Evolutionary conservation across 495 filamentous ascomycete species (phyloP).

Genomic region (Penicillium subrubescens): DNA sequence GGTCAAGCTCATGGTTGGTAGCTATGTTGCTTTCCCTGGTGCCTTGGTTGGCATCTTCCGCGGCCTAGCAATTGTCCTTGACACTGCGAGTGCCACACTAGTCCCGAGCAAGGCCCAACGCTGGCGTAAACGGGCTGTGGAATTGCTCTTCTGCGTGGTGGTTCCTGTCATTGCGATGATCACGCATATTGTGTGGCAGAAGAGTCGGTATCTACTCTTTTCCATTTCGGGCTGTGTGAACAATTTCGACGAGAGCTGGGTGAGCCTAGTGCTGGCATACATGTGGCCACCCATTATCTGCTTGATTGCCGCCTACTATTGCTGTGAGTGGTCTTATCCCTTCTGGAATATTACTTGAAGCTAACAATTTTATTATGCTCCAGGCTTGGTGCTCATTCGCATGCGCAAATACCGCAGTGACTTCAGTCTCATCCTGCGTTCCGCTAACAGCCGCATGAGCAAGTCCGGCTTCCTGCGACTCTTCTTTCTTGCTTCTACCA

Average conservation of each 20-base stretch:
- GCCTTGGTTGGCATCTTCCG: constrained; percentile 68
- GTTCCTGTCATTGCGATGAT: constrained; percentile 66
- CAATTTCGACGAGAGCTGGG: constrained; percentile 69
- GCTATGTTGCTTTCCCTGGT: constrained; percentile 65
- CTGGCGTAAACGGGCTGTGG: constrained; percentile 54
- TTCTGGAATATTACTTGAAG: neutral
- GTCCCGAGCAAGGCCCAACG: constrained; percentile 54
- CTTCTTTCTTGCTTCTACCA: constrained; percentile 68
- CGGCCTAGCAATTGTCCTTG: constrained; percentile 67
- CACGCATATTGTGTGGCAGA: constrained; percentile 69
- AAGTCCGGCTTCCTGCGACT: constrained; percentile 77
- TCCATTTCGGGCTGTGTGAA: constrained; percentile 73
- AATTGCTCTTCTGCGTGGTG: constrained; percentile 69
- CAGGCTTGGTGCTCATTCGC: constrained; percentile 66
- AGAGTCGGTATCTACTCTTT: constrained; percentile 70
- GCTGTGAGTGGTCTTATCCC: constrained; percentile 56
- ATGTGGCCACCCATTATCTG: constrained; percentile 69
- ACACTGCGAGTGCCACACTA: constrained; percentile 62
- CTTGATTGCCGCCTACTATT: constrained; percentile 65
- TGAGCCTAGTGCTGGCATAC: constrained; percentile 63
- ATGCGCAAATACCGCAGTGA: constrained; percentile 65
- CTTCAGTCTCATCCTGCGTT: constrained; percentile 60
- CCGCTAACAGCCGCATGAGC: constrained; percentile 57
- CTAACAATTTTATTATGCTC: constrained; percentile 11
- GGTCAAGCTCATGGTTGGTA: constrained; percentile 65